phyloP scores from a whole-genome alignment of 331 rosid species.

The Malus hybrid region DNA sequence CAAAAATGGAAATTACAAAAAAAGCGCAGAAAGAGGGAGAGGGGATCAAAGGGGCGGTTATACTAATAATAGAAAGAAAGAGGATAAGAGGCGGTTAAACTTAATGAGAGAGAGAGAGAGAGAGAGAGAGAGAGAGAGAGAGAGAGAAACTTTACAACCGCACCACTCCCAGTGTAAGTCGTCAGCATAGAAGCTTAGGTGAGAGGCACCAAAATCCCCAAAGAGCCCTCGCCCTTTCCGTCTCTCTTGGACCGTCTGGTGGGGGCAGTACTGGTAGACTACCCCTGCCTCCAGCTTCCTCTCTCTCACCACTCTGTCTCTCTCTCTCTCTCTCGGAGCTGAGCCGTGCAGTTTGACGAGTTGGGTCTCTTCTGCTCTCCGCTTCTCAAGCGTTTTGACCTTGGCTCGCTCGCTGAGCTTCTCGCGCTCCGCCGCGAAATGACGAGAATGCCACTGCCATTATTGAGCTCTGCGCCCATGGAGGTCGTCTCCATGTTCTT shows the following conservation, averaged over 20 bases:
- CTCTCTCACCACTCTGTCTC: neutral
- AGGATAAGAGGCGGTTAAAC: neutral
- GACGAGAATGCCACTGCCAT: conserved; percentile 33
- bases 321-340: neutral
- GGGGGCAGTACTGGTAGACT: neutral
- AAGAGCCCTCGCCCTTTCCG: neutral
- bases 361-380: neutral
- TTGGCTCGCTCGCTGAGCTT: neutral
- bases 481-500: conserved; percentile 21
- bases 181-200: conserved; percentile 30
- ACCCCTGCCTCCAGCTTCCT: neutral
- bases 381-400: neutral
- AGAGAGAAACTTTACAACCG: neutral
- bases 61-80: no score
- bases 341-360: neutral
- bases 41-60: no score
- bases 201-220: neutral
- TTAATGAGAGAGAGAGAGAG: neutral
- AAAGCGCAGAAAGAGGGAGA: neutral
- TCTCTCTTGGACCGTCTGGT: conserved; percentile 43
- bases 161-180: neutral
- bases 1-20: no score
- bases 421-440: conserved; percentile 5
- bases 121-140: neutral
- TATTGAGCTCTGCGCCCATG: conserved; percentile 30